Base-by-base conservation (phyloP, 768 basidiomycete genomes). In the Boletus edulis region DNA sequence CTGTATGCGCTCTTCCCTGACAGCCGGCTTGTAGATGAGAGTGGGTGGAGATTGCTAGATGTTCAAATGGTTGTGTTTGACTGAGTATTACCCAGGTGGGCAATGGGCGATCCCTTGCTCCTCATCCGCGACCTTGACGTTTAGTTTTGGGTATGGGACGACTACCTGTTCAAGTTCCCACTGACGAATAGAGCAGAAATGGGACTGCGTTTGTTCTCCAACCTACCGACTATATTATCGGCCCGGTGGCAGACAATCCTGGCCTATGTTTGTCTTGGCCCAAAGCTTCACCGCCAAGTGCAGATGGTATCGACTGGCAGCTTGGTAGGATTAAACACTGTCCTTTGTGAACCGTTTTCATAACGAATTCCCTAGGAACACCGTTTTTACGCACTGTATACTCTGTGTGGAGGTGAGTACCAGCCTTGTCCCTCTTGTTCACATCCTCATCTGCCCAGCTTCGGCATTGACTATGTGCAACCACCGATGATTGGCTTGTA, bases 251-350 rank as follows among this genome's bases (percentile, higher is more conserved):
- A 42, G 83, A 83, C 9, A 78, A 85, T 64, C 85, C 87, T 0
- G 76, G 79, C 55, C 67, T 89, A 14, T 92, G 90, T 69, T 71
- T 91, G 41, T 74, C 87, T 24, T 92, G 90, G 90, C 89, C 89
- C 1, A 75, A 72, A 58, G 88, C 87, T 5, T 69, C 74, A 18
- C 76, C 83, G 9, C 90, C 88, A 0, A 86, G 77, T 54, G 58
- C 83, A 14, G 86, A 91, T 67, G 90, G 87, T 14, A 78, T 92
- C 49, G 90, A 92, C 62, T 92, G 90, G 90, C 87, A 91, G 67
- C 75, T 92, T 46, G 89, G 87, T 86, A 59, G 27, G 70, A 55
- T n/a, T 7, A 17, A 12, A 4, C 11, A 15, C 13, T 31, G 1
- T 3, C 43, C 14, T 35, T 12, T 17, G 8, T 32, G 10, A 20